Percentiles rank a stretch among this genome's conserved stretches.
Conservation (phyloP, 2,329 filamentous ascomycete species). For the Ophiostoma perfectum region DNA sequence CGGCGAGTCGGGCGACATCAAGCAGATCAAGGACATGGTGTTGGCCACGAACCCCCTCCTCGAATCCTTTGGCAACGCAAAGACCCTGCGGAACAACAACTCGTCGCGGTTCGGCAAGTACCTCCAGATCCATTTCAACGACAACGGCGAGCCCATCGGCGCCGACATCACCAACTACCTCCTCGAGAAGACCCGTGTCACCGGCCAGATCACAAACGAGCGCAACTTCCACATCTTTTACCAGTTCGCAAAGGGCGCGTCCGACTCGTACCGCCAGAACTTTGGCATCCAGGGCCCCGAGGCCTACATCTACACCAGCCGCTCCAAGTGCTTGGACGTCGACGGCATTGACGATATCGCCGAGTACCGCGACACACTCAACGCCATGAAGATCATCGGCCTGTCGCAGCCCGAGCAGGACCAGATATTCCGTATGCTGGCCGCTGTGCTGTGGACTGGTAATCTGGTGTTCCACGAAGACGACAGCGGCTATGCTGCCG, state of each 20-base stretch:
- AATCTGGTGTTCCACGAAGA: slow-evolving; percentile 90
- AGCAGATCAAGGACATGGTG: slow-evolving; percentile 99
- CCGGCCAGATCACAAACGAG: slow-evolving; percentile 91
- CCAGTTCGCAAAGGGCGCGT: slow-evolving; percentile 93
- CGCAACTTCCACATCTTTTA: slow-evolving; percentile 99
- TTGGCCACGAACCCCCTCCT: slow-evolving; percentile 94
- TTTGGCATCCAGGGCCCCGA: slow-evolving; percentile 89
- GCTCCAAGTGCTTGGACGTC: slow-evolving; percentile 91
- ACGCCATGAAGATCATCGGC: slow-evolving; percentile 94
- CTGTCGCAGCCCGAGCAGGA: slow-evolving; percentile 85
- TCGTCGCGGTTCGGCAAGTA: slow-evolving; percentile 98
- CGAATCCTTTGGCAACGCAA: slow-evolving; percentile 97
- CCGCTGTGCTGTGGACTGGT: slow-evolving; percentile 87
- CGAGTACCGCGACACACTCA: slow-evolving; percentile 83
- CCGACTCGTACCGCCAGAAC: slow-evolving; percentile 76
- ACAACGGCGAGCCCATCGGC: slow-evolving; percentile 83
- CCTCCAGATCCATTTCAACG: slow-evolving; percentile 92
- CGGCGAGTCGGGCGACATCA: slow-evolving; percentile 75
- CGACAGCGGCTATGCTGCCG: slow-evolving; percentile 79
- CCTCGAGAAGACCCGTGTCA: slow-evolving; percentile 89
- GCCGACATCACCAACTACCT: slow-evolving; percentile 98
- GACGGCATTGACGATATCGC: slow-evolving; percentile 86
- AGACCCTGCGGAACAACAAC: slow-evolving; percentile 97
- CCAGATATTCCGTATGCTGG: slow-evolving; percentile 91
- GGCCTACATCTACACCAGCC: slow-evolving; percentile 88